Conservation (phyloP, 257 asterid genomes). For the Forsythia viridissima region DNA sequence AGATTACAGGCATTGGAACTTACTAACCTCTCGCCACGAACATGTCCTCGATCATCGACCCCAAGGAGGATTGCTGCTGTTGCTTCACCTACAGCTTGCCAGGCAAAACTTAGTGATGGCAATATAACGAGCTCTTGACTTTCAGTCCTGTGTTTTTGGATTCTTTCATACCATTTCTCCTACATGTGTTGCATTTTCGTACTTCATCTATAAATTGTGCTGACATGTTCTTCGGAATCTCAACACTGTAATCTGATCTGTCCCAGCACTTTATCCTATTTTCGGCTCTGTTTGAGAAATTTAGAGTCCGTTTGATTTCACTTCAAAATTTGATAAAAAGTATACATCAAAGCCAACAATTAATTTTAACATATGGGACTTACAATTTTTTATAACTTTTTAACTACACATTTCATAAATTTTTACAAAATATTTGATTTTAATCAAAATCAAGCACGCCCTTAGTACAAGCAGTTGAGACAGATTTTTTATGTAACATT, state of each 20-base stretch:
- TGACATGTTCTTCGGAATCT: not conserved
- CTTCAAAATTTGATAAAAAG: too few species aligned
- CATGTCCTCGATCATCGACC: conserved; percentile 27
- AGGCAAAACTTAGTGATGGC: conserved; percentile 22
- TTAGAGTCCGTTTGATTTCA: too few species aligned
- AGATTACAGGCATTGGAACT: conserved; percentile 83
- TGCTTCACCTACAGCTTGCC: conserved; percentile 38
- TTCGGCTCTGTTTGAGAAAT: conserved; percentile 2
- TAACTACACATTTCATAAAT: too few species aligned
- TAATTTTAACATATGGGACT: too few species aligned
- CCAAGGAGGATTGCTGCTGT: conserved; percentile 37
- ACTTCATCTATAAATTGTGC: not conserved
- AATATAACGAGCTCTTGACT: conserved; percentile 21
- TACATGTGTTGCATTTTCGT: not conserved
- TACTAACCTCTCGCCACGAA: conserved; percentile 75
- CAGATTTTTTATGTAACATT: conserved; percentile 5
- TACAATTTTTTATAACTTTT: too few species aligned
- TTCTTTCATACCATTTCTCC: not conserved
- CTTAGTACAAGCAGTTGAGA: not conserved
- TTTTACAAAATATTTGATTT: too few species aligned
- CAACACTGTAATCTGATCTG: not conserved
- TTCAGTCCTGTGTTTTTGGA: not conserved
- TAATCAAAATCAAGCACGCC: too few species aligned
- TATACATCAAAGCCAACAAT: too few species aligned
- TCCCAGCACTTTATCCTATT: not conserved